Evolutionary conservation across 805 yeast genomes (phyloP), one percentile per base, ranked within the genome.

Genomic region (Yamadazyma philogaea): DNA sequence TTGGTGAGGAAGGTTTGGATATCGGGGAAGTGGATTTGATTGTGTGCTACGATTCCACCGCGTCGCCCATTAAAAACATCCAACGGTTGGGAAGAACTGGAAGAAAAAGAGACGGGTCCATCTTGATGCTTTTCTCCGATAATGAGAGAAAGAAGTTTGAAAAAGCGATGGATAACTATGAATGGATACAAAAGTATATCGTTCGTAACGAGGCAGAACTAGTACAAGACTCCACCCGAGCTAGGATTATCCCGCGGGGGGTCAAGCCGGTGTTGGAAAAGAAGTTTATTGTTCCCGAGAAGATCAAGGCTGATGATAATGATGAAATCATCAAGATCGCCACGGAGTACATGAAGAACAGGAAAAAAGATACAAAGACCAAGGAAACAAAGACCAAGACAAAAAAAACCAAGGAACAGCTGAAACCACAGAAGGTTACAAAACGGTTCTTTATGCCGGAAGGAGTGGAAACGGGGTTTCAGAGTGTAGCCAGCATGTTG

Each of bases 1-100:
- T 93, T 57, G 99, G 98, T 36, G 99, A 93, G 60, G 99, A 93
- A 70, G 99, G 99, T 34, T 73, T 93, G 50, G 99, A 93, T 69
- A 95, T 93, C 51, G 99, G 99, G 24, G 97, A 95, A 59, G 99
- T 93, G 40, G 99, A 93, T 61, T 60, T 93, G 53, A 91, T 93
- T 51, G 74, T 93, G 6, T 90, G 96, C 57, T 93, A 81, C 63
- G 99, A 93, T 56, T 87, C 96, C 0, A 89, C 97, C 0, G 75
- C 89, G 21, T 87, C 96, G 34, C 97, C 98, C 0, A 91, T 93
- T 44, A 87, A 95, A 45, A 89, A 86, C 52, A 77, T 93, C 31
- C 99, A 93, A 60, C 70, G 99, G 53, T 88, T 93, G 95, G 99
- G 99, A 20, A 79, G 99, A 66, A 93, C 99, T 0, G 99, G 99